A percentile compares a stretch with the other conserved stretches of the same genome.
phyloP scores from a whole-genome alignment of 495 filamentous ascomycete species.

The Beverwykella pulmonaria region DNA sequence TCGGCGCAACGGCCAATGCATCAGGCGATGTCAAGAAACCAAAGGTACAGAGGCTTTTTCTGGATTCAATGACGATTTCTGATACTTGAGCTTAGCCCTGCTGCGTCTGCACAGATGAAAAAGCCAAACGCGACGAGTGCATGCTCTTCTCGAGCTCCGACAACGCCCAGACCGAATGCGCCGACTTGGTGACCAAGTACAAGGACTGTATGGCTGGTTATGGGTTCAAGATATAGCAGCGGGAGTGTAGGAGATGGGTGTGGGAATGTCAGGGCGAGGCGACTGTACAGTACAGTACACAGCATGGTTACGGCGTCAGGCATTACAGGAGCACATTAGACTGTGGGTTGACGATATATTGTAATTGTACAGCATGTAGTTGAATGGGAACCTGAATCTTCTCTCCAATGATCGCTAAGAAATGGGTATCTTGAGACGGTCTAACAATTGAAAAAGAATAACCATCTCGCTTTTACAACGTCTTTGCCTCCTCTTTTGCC shows the following conservation, averaged over 20 bases:
- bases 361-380: slow-evolving; percentile 12
- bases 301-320: slow-evolving; percentile 35
- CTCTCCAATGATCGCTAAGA: slow-evolving; percentile 16
- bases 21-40: slow-evolving; percentile 52
- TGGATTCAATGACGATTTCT: background rate
- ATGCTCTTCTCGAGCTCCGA: slow-evolving; percentile 90
- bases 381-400: slow-evolving; percentile 22
- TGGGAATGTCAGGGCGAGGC: background rate
- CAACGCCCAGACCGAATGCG: slow-evolving; percentile 78
- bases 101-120: slow-evolving; percentile 97
- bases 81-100: slow-evolving; percentile 64
- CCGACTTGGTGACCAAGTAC: slow-evolving; percentile 79
- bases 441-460: slow-evolving; percentile 5
- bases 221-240: slow-evolving; percentile 72
- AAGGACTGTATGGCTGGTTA: slow-evolving; percentile 90
- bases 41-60: slow-evolving; percentile 51
- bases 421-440: slow-evolving; percentile 31
- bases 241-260: background rate
- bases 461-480: slow-evolving; percentile 8
- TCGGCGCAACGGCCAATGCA: slow-evolving; percentile 38
- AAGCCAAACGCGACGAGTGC: slow-evolving; percentile 90
- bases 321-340: slow-evolving; percentile 21
- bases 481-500: slow-evolving; percentile 5
- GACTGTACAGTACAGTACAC: slow-evolving; percentile 30
- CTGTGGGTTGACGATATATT: background rate